phyloP scores from a whole-genome alignment of 192 early-diverging fungal genomes.

The Piromyces finnis region DNA sequence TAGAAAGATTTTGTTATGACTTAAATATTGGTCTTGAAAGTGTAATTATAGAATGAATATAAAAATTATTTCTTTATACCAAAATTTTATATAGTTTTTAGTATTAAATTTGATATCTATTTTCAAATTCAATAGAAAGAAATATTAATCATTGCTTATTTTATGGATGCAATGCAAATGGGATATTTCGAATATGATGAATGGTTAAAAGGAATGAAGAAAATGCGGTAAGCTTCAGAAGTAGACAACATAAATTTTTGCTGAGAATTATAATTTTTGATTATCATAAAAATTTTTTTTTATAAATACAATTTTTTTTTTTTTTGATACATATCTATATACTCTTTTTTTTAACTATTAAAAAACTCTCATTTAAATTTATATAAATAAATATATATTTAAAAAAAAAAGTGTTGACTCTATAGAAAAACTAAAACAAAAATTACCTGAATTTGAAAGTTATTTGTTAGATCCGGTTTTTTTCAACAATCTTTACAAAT shows the following conservation, averaged over 20 bases:
- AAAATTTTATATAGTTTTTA: too few species aligned
- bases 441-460: neutral
- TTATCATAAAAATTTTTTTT: too few species aligned
- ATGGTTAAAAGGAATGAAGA: neutral
- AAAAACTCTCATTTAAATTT: too few species aligned
- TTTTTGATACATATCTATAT: too few species aligned
- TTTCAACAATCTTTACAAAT: neutral
- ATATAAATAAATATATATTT: too few species aligned
- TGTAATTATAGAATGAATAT: too few species aligned
- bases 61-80: too few species aligned
- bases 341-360: too few species aligned
- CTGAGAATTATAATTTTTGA: too few species aligned
- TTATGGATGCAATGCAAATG: neutral
- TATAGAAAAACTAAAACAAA: neutral
- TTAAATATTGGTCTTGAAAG: neutral
- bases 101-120: too few species aligned
- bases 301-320: too few species aligned
- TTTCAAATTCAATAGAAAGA: neutral
- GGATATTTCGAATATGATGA: neutral
- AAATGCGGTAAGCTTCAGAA: neutral
- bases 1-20: neutral
- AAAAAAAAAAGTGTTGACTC: neutral
- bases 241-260: too few species aligned
- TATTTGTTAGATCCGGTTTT: neutral
- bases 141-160: neutral